These are phyloP conservation scores for Scutellaria galericulata DNA, from an alignment of 257 asterid species.

Conservation along the genomic window DNA sequence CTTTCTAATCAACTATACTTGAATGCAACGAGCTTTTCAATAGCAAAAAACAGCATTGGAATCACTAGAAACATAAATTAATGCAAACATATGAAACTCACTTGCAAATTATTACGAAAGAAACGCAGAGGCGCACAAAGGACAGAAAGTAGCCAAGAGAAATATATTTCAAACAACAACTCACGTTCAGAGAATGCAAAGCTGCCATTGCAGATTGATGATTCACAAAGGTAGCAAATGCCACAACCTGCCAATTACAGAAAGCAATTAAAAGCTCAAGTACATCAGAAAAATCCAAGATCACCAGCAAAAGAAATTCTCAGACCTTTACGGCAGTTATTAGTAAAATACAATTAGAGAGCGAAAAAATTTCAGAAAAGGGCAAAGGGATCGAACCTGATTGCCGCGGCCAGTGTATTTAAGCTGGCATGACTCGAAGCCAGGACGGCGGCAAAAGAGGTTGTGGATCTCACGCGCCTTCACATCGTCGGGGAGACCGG, in stretches of 20 bases:
- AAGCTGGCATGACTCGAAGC: constrained; percentile 92
- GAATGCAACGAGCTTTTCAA: not conserved
- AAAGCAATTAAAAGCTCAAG: not conserved
- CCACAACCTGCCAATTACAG: constrained; percentile 74
- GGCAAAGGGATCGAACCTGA: constrained; percentile 58
- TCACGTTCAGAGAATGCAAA: constrained; percentile 82
- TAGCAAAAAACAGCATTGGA: not conserved
- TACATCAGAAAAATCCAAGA: constrained; percentile 2
- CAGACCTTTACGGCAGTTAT: not conserved
- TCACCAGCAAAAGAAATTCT: not conserved
- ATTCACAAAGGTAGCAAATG: constrained; percentile 91
- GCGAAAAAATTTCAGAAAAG: not conserved
- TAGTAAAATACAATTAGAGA: not conserved
- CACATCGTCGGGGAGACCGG: constrained; percentile 98
- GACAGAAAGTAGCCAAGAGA: not conserved
- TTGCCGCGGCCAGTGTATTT: constrained; percentile 96
- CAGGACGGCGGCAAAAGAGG: constrained; percentile 91
- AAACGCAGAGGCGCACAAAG: not conserved
- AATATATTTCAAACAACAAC: constrained; percentile 37
- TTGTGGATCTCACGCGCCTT: constrained; percentile 99
- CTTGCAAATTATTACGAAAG: constrained; percentile 8
- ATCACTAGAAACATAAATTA: not conserved
- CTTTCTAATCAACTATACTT: not conserved
- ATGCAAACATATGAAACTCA: constrained; percentile 9
- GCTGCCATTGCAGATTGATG: constrained; percentile 91